A percentile compares a stretch with the other conserved stretches of the same genome.
phyloP scores from a whole-genome alignment of 2,329 filamentous ascomycete species.

The Xylariaceae sp. region DNA sequence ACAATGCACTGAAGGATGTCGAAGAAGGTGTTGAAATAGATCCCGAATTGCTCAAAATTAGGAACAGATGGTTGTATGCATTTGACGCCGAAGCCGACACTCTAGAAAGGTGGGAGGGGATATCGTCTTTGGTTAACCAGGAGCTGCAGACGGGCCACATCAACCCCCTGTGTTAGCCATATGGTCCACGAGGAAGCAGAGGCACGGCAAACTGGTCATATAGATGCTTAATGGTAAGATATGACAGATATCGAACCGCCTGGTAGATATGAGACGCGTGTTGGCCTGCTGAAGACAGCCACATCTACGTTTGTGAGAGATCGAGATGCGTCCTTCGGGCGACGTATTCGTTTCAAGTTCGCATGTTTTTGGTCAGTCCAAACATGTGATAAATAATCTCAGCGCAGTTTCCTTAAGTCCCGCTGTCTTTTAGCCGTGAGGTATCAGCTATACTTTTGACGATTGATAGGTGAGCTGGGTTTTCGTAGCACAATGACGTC shows the following conservation, averaged over 20 bases:
- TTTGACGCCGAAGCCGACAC: slow-evolving; percentile 45
- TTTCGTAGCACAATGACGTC: slow-evolving; percentile 6
- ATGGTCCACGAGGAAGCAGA: too few relatives aligned
- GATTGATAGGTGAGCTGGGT: background rate
- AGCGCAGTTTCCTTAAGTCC: too few relatives aligned
- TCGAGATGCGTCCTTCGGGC: background rate
- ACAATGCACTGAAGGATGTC: slow-evolving; percentile 39
- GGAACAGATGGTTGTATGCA: slow-evolving; percentile 44
- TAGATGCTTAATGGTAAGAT: too few relatives aligned
- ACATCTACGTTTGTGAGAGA: background rate
- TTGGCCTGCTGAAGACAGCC: too few relatives aligned
- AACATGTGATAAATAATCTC: background rate
- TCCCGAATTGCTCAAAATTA: slow-evolving; percentile 43
- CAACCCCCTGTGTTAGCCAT: slow-evolving; percentile 32
- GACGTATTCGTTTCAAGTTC: too few relatives aligned
- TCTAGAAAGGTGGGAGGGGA: slow-evolving; percentile 36
- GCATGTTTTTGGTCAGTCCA: too few relatives aligned
- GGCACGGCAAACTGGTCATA: too few relatives aligned
- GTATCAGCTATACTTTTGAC: too few relatives aligned
- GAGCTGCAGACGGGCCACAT: slow-evolving; percentile 36
- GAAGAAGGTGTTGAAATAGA: slow-evolving; percentile 41
- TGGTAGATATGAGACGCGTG: too few relatives aligned
- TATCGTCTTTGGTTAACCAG: slow-evolving; percentile 34
- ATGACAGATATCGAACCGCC: too few relatives aligned
- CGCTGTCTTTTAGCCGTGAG: too few relatives aligned